phyloP scores from a whole-genome alignment of 352 stramenopile genomes.

The Pythium myriotylum region DNA sequence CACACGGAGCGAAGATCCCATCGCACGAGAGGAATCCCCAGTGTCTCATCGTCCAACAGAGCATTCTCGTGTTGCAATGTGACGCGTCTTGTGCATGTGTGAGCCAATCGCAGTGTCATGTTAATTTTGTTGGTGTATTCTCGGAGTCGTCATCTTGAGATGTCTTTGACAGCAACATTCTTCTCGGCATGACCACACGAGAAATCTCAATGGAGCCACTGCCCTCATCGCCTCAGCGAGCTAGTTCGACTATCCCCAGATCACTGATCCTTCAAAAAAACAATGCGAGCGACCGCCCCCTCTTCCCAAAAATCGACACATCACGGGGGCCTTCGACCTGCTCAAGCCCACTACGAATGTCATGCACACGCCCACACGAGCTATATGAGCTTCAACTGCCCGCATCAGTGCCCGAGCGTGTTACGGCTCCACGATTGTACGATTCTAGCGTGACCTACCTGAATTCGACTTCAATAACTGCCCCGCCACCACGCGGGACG shows the following conservation, averaged over 20 bases:
- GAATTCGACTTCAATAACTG: background rate
- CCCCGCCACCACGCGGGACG: background rate
- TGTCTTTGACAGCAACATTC: no score
- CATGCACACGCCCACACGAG: conserved; percentile 16
- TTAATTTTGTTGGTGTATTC: background rate
- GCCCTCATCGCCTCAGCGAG: conserved; percentile 2
- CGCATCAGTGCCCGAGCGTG: conserved; percentile 10
- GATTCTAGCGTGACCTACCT: conserved; percentile 15
- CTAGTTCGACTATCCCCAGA: conserved; percentile 11
- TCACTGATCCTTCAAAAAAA: conserved; percentile 13
- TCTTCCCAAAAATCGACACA: conserved; percentile 21
- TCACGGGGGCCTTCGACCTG: conserved; percentile 1
- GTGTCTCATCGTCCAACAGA: no score
- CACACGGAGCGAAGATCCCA: no score
- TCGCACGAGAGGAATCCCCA: no score
- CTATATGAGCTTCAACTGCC: conserved; percentile 9
- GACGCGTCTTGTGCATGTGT: no score
- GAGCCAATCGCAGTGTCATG: no score
- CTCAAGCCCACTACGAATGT: background rate
- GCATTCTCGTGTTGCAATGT: no score
- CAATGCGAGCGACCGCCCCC: conserved; percentile 5
- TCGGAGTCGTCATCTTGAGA: background rate
- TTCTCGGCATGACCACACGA: no score
- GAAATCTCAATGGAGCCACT: conserved; percentile 21
- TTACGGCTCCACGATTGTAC: conserved; percentile 21